Evolutionary conservation across 2,329 filamentous ascomycete genomes (phyloP), one percentile per base, ranked within the genome.

Genomic region (Colletotrichum navitas): DNA sequence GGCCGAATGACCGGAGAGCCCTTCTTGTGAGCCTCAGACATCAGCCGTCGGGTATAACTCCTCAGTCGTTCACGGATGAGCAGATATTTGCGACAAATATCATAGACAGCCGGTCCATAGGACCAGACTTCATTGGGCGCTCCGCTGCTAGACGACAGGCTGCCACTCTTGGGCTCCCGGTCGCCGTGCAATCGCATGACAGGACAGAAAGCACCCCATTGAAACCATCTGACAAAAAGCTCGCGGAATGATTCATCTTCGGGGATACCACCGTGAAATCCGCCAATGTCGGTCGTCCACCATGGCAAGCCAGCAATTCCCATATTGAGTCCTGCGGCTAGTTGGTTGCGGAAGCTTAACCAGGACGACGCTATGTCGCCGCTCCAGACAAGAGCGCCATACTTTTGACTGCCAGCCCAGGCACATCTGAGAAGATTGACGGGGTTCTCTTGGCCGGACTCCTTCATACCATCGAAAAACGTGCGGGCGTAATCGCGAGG

Each of bases 261-360:
- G 0, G 89, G 88, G 71, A 90, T 84, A 0, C 90, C 90, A 5
- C 90, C 90, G 75, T 92, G 90, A 76, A 93, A 92, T 0, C 91
- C 91, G 1, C 91, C 90, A 64, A 92, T 92, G 74, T 92, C 90
- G 0, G 90, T 92, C 0, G 90, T 92, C 89, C 89, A 92, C 90
- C 90, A 92, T 0, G 89, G 86, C 10, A 92, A 83, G 0, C 90
- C 90, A 0, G 89, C 83, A 5, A 92, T 80, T 0, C 89, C 90
- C 87, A 91, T 91, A 76, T 91, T 90, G 24, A 92, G 80, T 0
- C 90, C 90, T 0, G 90, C 90, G 0, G 88, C 83, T 2, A 92
- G 80, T 77, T 92, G 89, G 69, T 88, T 85, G 4, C 87, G 84
- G 59, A 92, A 83, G 34, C 84, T 88, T 2, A 78, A 78, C 90